These are phyloP conservation scores for Raddia distichophylla DNA, from an alignment of 176 grass and related monocot species.

Conservation along the genomic window DNA sequence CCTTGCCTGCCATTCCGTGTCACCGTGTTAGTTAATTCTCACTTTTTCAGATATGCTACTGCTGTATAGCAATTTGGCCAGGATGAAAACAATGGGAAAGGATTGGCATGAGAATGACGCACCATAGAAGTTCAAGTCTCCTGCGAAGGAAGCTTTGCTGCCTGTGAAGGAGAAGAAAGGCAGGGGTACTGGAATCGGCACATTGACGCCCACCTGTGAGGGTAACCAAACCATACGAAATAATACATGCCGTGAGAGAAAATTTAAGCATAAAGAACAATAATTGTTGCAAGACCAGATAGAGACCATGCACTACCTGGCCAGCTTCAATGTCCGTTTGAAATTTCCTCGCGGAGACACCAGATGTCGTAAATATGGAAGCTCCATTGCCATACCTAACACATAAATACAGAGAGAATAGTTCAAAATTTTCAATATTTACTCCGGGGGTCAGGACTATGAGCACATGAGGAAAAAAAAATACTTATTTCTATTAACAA, in stretches of 20 bases:
- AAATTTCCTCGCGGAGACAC: conserved; percentile 81
- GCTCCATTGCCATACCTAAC: conserved; percentile 91
- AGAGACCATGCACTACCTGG: conserved; percentile 52
- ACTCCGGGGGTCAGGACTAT: neutral
- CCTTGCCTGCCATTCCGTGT: conserved; percentile 71
- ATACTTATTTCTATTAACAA: conserved; percentile 94
- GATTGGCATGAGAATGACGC: conserved; percentile 1
- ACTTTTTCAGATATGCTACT: neutral
- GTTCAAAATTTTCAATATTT: conserved; percentile 22
- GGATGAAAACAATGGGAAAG: neutral
- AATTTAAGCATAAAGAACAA: neutral
- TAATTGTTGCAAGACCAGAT: neutral
- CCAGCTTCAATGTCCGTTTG: conserved; percentile 94
- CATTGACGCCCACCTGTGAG: conserved; percentile 91
- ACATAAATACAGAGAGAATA: conserved; percentile 33
- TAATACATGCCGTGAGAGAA: neutral
- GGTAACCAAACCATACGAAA: neutral
- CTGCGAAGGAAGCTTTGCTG: conserved; percentile 91
- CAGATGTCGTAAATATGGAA: conserved; percentile 95
- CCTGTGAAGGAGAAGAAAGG: conserved; percentile 97
- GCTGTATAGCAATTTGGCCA: neutral
- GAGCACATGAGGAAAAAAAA: conserved; percentile 5
- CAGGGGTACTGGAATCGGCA: conserved; percentile 90
- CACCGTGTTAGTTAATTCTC: conserved; percentile 1
- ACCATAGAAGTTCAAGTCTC: conserved; percentile 98